Percentiles rank a stretch among this genome's conserved stretches.
These are phyloP conservation scores for Biscogniauxia marginata DNA, from an alignment of 2,329 filamentous ascomycete genomes.

Conservation along the genomic window DNA sequence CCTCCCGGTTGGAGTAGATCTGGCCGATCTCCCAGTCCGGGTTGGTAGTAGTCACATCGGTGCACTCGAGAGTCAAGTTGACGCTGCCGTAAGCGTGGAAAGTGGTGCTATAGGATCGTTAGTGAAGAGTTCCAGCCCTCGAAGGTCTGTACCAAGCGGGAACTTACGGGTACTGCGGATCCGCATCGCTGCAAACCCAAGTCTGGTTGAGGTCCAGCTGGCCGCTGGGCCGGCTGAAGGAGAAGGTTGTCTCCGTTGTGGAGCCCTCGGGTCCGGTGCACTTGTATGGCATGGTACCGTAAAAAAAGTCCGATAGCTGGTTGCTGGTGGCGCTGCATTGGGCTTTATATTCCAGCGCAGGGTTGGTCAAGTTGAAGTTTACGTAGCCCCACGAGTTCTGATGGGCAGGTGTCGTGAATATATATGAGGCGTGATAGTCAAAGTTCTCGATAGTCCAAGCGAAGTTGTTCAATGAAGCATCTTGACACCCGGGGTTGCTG, in stretches of 20 bases:
- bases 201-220: conserved; percentile 46
- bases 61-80: conserved; percentile 37
- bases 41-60: conserved; percentile 35
- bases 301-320: conserved; percentile 49
- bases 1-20: conserved; percentile 37
- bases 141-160: no score
- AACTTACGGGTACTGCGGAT: conserved; percentile 39
- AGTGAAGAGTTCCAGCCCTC: no score
- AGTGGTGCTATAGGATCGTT: conserved; percentile 24
- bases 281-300: conserved; percentile 43
- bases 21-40: conserved; percentile 40
- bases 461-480: conserved; percentile 34
- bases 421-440: conserved; percentile 47
- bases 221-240: conserved; percentile 38
- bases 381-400: conserved; percentile 48
- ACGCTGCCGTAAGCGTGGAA: conserved; percentile 34
- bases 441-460: conserved; percentile 45
- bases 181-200: conserved; percentile 45
- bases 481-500: conserved; percentile 32
- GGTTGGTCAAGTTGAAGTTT: conserved; percentile 50
- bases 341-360: conserved; percentile 37
- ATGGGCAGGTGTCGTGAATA: conserved; percentile 51
- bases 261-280: conserved; percentile 38
- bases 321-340: conserved; percentile 42
- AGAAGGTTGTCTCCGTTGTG: conserved; percentile 40